Base-by-base conservation (phyloP, 768 basidiomycete species). In the Leucocoprinus birnbaumii region DNA sequence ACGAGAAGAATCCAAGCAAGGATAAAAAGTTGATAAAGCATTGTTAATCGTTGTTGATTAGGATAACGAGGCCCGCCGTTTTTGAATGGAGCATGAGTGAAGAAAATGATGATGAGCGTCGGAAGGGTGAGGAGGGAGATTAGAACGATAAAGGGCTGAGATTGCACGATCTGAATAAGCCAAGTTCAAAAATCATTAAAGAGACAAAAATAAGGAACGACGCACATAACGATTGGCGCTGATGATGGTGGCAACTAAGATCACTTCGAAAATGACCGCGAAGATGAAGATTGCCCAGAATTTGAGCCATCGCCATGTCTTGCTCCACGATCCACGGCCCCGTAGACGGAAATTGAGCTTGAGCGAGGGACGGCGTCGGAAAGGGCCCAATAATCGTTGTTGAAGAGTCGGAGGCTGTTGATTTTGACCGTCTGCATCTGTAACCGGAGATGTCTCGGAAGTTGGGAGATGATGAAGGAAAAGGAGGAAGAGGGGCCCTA, bases 1-100 rank as follows among this genome's bases (percentile, higher is more conserved):
- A 86, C 66, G 25, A 87, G 80, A 2, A 84, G 65, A 1, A 80
- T 51, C 83, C 84, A 88, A 3, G 81, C 82, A 45, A 87, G 69
- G 16, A 74, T 61, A 59, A 85, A 87, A 2, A 77, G 67, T 51
- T 85, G 80, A 27, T 83, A 55, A 41, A 82, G 70, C 47, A 82
- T 69, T 3, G 76, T 74, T 44, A 76, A 71, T 56, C 82, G 84
- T 58, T 83, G 80, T 27, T 71, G 75, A 43, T 72, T 73, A 37
- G 68, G 68, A 22, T 52, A 49, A 47, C 61, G 42, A 60, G 69
- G 55, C 54, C 62, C 67, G 55, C 57, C 61, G 47, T 22, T 60
- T 65, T 54, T 26, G 63, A 48, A 60, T 69, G 58, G 56, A 63
- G 67, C 51, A 59, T 61, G 43, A 61, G 72, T 46, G 59, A 70